Conservation (phyloP, 192 early-diverging fungal species). For the Chytriomyces hyalinus region DNA sequence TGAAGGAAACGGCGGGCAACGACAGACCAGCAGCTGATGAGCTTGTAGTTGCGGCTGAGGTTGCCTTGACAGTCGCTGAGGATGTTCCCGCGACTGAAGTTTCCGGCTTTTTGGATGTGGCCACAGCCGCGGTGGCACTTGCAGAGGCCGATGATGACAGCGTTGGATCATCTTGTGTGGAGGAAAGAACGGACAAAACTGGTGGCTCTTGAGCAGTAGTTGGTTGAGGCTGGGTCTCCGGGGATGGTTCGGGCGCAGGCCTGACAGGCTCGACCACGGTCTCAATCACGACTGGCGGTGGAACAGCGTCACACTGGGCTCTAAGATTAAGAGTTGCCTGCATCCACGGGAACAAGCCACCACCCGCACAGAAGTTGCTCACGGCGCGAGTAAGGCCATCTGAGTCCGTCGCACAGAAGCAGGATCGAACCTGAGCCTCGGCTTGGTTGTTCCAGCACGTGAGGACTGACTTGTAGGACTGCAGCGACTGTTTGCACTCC, state of each 20-base stretch:
- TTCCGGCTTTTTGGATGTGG: not conserved
- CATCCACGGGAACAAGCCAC: conserved; percentile 23
- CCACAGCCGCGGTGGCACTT: not conserved
- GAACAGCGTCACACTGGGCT: conserved; percentile 1
- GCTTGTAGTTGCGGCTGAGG: not conserved
- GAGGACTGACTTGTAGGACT: conserved; percentile 4
- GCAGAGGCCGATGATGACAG: not conserved
- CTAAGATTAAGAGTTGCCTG: conserved; percentile 15
- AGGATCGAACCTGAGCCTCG: not conserved
- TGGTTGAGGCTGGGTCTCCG: not conserved
- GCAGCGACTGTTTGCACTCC: not conserved
- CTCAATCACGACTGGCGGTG: not conserved
- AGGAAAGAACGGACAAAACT: not conserved
- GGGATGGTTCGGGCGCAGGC: not conserved
- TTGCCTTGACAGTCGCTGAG: not conserved
- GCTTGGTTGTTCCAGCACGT: conserved; percentile 4
- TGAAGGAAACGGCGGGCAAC: too few species aligned
- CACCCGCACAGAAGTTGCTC: conserved; percentile 6
- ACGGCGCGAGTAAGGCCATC: conserved; percentile 8
- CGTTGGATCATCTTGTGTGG: not conserved
- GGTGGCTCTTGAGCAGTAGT: not conserved
- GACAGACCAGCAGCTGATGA: not conserved
- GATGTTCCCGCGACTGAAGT: not conserved
- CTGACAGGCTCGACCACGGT: not conserved
- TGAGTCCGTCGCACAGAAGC: conserved; percentile 10